Conservation (phyloP, 139 green algal species). For the Tetradesmus obliquus region DNA sequence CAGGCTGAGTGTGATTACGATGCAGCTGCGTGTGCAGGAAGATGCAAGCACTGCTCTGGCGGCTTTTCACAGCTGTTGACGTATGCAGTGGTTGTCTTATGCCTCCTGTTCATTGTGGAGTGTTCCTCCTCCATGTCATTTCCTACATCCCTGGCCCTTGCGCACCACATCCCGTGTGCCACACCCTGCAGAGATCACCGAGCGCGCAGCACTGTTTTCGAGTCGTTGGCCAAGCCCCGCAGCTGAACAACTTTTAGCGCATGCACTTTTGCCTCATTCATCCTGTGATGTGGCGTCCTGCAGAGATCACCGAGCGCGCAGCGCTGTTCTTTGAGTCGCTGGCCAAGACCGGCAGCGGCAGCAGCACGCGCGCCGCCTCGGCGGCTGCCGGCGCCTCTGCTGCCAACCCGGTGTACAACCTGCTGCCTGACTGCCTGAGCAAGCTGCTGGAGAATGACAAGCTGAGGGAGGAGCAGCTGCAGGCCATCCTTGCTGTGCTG, state of each 20-base stretch:
- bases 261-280: too few species aligned
- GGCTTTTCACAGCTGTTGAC: not conserved
- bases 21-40: not conserved
- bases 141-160: not conserved
- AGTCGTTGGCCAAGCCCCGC: conserved; percentile 47
- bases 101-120: too few species aligned
- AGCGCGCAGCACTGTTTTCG: conserved; percentile 46
- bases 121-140: not conserved
- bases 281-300: not conserved
- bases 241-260: not conserved
- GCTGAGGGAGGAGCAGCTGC: conserved; percentile 67
- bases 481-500: conserved; percentile 80
- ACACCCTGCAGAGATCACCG: not conserved
- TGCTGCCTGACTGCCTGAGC: conserved; percentile 94
- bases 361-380: not conserved
- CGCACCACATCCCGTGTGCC: not conserved
- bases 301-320: conserved; percentile 28
- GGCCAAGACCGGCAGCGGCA: conserved; percentile 48
- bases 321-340: conserved; percentile 48
- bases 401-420: conserved; percentile 91
- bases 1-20: too few species aligned
- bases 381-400: conserved; percentile 41
- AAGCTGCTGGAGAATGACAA: conserved; percentile 59
- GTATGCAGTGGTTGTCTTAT: too few species aligned
- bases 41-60: not conserved